Evolutionary conservation across 2,329 filamentous ascomycete genomes (phyloP).

Genomic region (Arthrobotrys entomopaga): DNA sequence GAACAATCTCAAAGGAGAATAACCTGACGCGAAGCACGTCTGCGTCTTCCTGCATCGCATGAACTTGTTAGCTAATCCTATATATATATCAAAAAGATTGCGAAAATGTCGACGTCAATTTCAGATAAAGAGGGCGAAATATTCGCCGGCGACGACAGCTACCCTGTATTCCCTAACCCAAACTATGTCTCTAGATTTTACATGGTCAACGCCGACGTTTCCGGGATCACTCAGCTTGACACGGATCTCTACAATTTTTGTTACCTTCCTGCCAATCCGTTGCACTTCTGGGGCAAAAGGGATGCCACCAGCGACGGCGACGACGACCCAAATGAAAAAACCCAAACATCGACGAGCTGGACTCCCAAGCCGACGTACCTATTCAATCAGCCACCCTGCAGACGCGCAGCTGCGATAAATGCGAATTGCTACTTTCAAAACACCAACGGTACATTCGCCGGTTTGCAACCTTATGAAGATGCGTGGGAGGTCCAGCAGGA

Average conservation of each 20-base stretch:
- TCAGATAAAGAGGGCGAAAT: neutral
- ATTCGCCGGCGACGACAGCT: conserved; percentile 17
- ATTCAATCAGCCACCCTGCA: conserved; percentile 30
- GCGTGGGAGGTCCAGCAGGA: conserved; percentile 29
- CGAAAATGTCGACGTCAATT: neutral
- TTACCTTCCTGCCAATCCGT: conserved; percentile 31
- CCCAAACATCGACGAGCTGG: neutral
- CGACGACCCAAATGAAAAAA: neutral
- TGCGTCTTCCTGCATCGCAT: too few species aligned
- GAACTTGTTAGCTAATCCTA: too few species aligned
- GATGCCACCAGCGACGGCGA: neutral
- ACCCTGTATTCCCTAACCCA: conserved; percentile 38
- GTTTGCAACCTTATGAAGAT: conserved; percentile 31
- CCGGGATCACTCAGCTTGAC: conserved; percentile 39
- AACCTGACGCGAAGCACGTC: too few species aligned
- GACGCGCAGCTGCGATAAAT: conserved; percentile 40
- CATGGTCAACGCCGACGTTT: conserved; percentile 16
- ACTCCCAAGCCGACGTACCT: conserved; percentile 28
- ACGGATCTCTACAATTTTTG: conserved; percentile 43
- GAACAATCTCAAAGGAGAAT: too few species aligned
- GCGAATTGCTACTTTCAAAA: conserved; percentile 44
- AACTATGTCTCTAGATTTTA: conserved; percentile 41
- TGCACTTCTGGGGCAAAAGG: conserved; percentile 20
- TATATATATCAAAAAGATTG: neutral
- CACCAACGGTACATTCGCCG: conserved; percentile 44